These are phyloP conservation scores for Neurospora hispaniola DNA, from an alignment of 495 filamentous ascomycete genomes.

Conservation along the genomic window DNA sequence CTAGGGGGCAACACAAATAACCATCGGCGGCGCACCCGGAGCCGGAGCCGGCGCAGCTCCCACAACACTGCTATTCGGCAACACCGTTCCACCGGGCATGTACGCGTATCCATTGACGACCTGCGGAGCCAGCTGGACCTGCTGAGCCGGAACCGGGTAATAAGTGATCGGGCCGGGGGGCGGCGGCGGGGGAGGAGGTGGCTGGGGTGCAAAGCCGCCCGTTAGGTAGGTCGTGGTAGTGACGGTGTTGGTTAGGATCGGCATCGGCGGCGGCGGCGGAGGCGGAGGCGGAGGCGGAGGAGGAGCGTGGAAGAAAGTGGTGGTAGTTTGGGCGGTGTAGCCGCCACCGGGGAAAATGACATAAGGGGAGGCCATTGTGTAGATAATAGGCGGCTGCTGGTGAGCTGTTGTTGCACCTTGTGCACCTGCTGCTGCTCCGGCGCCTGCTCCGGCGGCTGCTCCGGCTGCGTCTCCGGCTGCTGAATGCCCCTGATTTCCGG, in stretches of 20 bases:
- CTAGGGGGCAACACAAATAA: not conserved
- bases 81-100: not conserved
- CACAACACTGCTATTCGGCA: not conserved
- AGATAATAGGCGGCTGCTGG: not conserved
- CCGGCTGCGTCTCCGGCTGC: not conserved
- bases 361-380: not conserved
- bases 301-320: not conserved
- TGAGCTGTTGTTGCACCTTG: not conserved
- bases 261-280: slow-evolving; percentile 1
- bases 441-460: not conserved
- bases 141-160: slow-evolving; percentile 3
- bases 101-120: not conserved
- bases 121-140: not conserved
- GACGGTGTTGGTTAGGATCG: not conserved
- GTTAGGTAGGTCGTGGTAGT: slow-evolving; percentile 1
- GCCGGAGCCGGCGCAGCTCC: slow-evolving; percentile 4
- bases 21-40: not conserved
- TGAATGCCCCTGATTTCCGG: not conserved
- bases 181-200: not conserved
- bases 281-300: not conserved
- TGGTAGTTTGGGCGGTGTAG: not conserved
- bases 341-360: not conserved
- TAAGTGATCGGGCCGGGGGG: not conserved
- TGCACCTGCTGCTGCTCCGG: not conserved
- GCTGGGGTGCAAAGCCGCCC: not conserved